Evolutionary conservation across 352 stramenopile genomes (phyloP).

Genomic region (Pythium aquatile): DNA sequence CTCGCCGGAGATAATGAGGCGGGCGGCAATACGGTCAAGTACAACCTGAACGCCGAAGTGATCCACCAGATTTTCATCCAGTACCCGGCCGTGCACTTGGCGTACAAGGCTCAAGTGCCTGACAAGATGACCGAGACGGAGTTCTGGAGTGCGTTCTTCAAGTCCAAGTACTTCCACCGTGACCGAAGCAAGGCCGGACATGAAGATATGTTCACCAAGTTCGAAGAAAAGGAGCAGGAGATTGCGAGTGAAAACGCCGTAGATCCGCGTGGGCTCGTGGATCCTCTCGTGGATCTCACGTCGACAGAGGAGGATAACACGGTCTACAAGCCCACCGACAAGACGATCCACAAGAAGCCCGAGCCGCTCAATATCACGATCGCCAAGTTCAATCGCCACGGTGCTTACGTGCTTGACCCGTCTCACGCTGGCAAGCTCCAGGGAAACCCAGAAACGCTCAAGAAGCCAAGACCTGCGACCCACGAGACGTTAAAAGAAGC

Average conservation of each 20-base stretch:
- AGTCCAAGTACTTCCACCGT: conserved; percentile 89
- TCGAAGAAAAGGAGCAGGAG: conserved; percentile 77
- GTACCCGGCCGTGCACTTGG: conserved; percentile 83
- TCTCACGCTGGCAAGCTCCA: conserved; percentile 60
- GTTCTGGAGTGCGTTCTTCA: conserved; percentile 88
- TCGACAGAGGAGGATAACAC: conserved; percentile 63
- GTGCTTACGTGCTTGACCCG: conserved; percentile 78
- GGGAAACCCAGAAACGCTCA: conserved; percentile 22
- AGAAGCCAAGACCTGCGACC: conserved; percentile 35
- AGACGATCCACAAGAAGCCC: conserved; percentile 27
- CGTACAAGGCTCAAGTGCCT: conserved; percentile 81
- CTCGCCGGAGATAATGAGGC: conserved; percentile 69
- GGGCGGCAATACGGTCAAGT: conserved; percentile 81
- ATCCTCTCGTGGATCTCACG: conserved; percentile 77
- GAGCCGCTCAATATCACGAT: conserved; percentile 69
- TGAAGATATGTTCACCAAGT: conserved; percentile 86
- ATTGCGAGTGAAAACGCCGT: conserved; percentile 39
- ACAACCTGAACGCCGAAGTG: conserved; percentile 87
- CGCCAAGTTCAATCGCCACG: conserved; percentile 86
- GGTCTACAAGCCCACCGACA: conserved; percentile 33
- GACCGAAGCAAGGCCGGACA: conserved; percentile 71
- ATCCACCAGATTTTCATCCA: conserved; percentile 91
- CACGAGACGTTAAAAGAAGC: conserved; percentile 64
- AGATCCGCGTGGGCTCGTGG: conserved; percentile 66
- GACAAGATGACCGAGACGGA: conserved; percentile 90